These are phyloP conservation scores for Firmiana major DNA, from an alignment of 345 rosid species.

Conservation along the genomic window DNA sequence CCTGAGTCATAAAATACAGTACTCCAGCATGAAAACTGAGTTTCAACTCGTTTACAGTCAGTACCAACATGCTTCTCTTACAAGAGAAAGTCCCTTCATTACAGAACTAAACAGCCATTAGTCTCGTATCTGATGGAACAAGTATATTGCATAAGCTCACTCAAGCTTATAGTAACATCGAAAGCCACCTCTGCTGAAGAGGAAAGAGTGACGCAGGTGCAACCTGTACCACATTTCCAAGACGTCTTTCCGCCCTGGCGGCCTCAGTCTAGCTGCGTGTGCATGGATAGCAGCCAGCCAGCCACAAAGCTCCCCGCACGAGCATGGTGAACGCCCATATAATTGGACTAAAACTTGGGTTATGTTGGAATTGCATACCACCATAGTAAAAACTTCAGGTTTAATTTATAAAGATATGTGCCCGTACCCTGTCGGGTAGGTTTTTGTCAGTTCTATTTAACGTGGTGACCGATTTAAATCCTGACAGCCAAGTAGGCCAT, in stretches of 20 bases:
- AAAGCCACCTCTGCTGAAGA: background rate
- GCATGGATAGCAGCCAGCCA: slow-evolving; percentile 52
- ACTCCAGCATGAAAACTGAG: background rate
- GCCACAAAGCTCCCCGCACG: slow-evolving; percentile 56
- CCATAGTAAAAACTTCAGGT: background rate
- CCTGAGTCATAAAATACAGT: background rate
- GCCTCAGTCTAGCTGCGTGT: slow-evolving; percentile 28
- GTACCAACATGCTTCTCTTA: background rate
- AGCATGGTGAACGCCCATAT: slow-evolving; percentile 12
- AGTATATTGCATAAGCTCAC: background rate
- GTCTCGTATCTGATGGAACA: too few relatives aligned
- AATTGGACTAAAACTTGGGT: background rate
- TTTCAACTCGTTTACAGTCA: background rate
- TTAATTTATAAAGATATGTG: too few relatives aligned
- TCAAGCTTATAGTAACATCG: background rate
- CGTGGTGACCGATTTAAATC: background rate
- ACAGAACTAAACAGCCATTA: background rate
- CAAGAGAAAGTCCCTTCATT: background rate
- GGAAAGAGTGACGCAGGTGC: slow-evolving; percentile 34
- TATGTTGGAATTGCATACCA: background rate
- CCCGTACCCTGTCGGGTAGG: background rate
- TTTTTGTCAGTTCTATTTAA: too few relatives aligned
- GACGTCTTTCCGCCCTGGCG: slow-evolving; percentile 16
- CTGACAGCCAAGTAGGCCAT: background rate
- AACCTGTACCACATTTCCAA: slow-evolving; percentile 40